Percentiles rank a stretch among this genome's conserved stretches.
phyloP scores from a whole-genome alignment of 2,329 filamentous ascomycete species.

The Phialocephala subalpina region DNA sequence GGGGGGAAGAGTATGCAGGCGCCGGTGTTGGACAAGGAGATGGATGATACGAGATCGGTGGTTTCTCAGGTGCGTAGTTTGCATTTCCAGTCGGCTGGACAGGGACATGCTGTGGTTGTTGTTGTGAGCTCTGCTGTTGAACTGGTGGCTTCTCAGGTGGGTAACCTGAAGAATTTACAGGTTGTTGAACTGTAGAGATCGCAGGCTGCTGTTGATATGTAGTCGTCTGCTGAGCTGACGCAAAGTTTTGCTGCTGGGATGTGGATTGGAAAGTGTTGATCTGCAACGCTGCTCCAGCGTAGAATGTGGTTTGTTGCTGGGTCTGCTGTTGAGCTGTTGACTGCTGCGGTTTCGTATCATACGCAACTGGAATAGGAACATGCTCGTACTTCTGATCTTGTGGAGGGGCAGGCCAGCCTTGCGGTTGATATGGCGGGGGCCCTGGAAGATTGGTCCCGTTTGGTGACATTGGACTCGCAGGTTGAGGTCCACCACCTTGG shows the following conservation, averaged over 20 bases:
- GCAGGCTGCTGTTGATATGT: neutral
- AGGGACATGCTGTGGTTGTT: neutral
- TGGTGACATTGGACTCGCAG: neutral
- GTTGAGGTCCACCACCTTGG: constrained; percentile 12
- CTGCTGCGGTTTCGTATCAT: constrained; percentile 8
- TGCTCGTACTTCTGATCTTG: constrained; percentile 30
- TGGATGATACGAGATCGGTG: constrained; percentile 1
- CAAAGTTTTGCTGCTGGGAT: constrained; percentile 22
- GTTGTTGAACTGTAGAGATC: neutral
- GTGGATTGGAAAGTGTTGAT: constrained; percentile 10
- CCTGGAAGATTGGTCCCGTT: neutral
- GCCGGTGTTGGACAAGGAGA: constrained; percentile 15
- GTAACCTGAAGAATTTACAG: neutral
- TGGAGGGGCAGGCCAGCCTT: neutral
- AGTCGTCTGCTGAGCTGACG: neutral
- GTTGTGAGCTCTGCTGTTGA: neutral
- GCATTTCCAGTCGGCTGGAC: neutral
- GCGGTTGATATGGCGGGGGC: constrained; percentile 18
- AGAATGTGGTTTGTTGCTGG: constrained; percentile 7
- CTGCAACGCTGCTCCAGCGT: neutral
- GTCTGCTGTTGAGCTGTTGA: constrained; percentile 12
- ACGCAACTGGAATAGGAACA: constrained; percentile 18
- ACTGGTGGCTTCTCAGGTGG: neutral
- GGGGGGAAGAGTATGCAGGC: constrained; percentile 14
- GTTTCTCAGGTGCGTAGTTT: neutral